Evolutionary conservation across 495 filamentous ascomycete species (phyloP).

Genomic region (Choiromyces venosus): DNA sequence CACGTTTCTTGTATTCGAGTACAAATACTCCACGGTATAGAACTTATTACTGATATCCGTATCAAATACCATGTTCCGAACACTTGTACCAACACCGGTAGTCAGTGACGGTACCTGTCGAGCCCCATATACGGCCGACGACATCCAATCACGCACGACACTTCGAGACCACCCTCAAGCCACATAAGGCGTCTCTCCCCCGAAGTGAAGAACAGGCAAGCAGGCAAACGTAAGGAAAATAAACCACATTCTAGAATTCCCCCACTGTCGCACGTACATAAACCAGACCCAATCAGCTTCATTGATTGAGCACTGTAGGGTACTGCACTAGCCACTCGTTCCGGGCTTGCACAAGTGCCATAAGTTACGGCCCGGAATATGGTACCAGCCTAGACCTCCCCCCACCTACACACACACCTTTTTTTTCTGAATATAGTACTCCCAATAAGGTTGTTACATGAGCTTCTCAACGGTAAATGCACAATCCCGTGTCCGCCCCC

Average conservation of each 20-base stretch:
- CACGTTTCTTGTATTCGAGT: not conserved
- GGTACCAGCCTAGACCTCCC: too few relatives aligned
- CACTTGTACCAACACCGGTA: not conserved
- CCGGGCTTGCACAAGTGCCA: not conserved
- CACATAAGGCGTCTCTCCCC: not conserved
- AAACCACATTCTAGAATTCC: not conserved
- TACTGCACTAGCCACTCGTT: not conserved
- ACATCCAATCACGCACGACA: not conserved
- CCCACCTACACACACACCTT: too few relatives aligned
- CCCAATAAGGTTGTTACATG: too few relatives aligned
- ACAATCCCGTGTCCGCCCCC: too few relatives aligned
- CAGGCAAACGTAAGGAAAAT: not conserved
- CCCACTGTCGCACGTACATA: not conserved
- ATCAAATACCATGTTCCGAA: not conserved
- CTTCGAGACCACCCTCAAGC: not conserved
- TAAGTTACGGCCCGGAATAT: too few relatives aligned
- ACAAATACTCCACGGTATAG: not conserved
- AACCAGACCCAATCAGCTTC: not conserved
- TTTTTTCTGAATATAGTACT: too few relatives aligned
- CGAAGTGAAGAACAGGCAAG: not conserved
- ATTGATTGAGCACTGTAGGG: too few relatives aligned
- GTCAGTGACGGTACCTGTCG: not conserved
- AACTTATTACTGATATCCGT: not conserved
- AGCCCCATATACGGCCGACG: not conserved
- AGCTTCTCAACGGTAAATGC: too few relatives aligned